phyloP scores from a whole-genome alignment of 768 basidiomycete genomes.

The Amanita fuliginea region DNA sequence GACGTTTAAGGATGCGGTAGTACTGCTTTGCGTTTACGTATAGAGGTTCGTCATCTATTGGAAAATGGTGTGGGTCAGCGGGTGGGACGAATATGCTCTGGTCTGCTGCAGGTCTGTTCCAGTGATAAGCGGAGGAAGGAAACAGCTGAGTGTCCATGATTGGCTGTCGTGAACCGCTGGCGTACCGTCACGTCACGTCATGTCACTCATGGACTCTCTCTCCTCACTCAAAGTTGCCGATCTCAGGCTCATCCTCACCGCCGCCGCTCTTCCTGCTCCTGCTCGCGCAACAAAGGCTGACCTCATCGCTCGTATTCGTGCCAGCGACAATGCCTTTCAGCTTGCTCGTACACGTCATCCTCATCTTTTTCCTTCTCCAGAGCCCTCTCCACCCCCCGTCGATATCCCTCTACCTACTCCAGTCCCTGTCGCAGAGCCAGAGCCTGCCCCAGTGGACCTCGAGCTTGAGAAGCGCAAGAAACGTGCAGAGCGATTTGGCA shows the following conservation, averaged over 20 bases:
- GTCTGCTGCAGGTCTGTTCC: background rate
- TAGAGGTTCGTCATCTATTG: conserved; percentile 90
- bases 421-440: background rate
- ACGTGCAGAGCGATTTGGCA: conserved; percentile 5
- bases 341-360: conserved; percentile 33
- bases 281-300: conserved; percentile 57
- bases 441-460: background rate
- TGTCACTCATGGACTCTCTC: conserved; percentile 11
- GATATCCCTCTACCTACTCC: background rate
- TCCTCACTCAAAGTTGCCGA: conserved; percentile 62
- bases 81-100: conserved; percentile 15
- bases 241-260: conserved; percentile 49
- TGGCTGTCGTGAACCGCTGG: conserved; percentile 21
- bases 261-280: conserved; percentile 35
- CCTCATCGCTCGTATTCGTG: conserved; percentile 52
- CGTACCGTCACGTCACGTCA: conserved; percentile 8
- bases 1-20: conserved; percentile 93
- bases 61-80: background rate
- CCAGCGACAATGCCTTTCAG: conserved; percentile 36
- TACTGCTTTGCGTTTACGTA: conserved; percentile 99
- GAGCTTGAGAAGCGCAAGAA: conserved; percentile 5
- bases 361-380: conserved; percentile 14
- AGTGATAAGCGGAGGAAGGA: conserved; percentile 39
- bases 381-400: background rate
- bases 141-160: conserved; percentile 42